Evolutionary conservation across 352 stramenopile genomes (phyloP), one percentile per base, ranked within the genome.

Genomic region (Plasmopara muralis): DNA sequence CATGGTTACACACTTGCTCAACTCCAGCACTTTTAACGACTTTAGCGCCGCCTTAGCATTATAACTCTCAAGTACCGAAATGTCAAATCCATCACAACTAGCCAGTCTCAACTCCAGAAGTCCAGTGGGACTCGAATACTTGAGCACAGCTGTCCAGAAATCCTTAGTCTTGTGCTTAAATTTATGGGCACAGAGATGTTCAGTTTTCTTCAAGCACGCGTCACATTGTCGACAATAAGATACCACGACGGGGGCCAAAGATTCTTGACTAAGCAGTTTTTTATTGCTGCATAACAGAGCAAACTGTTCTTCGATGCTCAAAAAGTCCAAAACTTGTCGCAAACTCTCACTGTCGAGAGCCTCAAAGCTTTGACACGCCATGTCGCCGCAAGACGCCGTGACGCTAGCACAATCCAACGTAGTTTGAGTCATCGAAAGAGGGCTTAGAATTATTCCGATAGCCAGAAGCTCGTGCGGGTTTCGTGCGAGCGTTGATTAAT

Each of bases 401-500:
- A 30, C 28, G 35, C 40, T 16, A 35, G 43, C 15, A 38, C 37
- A 51, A 25, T 42, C 8, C 38, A 49, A 29, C 6, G 42, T 31
- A 52, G 16, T 29, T 62, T 43, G 42, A 55, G 5, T 57, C 9
- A 44, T 52, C 12, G 47, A 46, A n/a, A 16, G 16, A 8, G 20
- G 39, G 38, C 9, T 16, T 2, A 20, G 16, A 28, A 35, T 83
- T 76, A 90, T 47, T 82, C 60, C 12, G 68, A 67, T 68, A 77
- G 70, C 71, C 68, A 77, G 61, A 88, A 77, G 46, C 72, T 68
- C 48, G 72, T 80, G 66, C 78, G 82, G 66, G 79, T 92, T 72
- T 94, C 83, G 80, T 89, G 80, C 62, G 79, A 87, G 72, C 83
- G 83, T 62, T 89, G 79, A 67, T 70, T 85, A 64, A 94, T 89